Evolutionary conservation across 352 stramenopile genomes (phyloP), one percentile per base, ranked within the genome.

Genomic region (Pythium rishiriense): DNA sequence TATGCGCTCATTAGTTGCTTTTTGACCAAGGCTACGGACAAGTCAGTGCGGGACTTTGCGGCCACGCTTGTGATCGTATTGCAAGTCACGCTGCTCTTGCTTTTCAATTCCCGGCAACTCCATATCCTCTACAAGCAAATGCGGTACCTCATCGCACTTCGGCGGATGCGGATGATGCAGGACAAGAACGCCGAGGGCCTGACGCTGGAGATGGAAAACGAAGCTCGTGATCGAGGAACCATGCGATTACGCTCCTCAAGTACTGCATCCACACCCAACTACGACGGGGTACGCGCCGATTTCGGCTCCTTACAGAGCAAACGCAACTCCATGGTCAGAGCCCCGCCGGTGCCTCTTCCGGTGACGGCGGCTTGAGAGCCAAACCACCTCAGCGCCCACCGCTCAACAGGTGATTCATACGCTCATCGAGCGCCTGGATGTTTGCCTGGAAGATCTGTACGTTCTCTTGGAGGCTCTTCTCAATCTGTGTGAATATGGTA

Each of bases 1-100:
- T 91, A 91, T 62, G 83, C 80, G 41, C 77, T 91, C n/a, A 89
- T 91, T 68, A 88, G 76, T 33, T 84, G 75, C 35, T 91, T 91
- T 51, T 65, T 91, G n/a, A 88, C 79, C 17, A 66, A 76, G 22
- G 74, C 73, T 14, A 79, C 75, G 15, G 70, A 87, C 8, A 62
- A 54, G n/a, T 57, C 58, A 5, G 62, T 90, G 47, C 79, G 83
- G 28, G 66, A 88, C 29, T 81, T 87, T 24, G 72, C 88, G 12
- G 80, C 72, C 24, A 89, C 81, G 53, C 70, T 88, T 15, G 79
- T 89, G 26, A 85, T 92, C 21, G 33, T 90, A 33, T 66, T 92
- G 39, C 83, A 90, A 50, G 73, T 90, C 21, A 69, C 62, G 55
- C 68, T 92, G 6, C 72, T 92, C 21, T 51, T 92, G 37, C 72